These are phyloP conservation scores for Penicillium riverlandense DNA, from an alignment of 495 filamentous ascomycete genomes.

Conservation along the genomic window DNA sequence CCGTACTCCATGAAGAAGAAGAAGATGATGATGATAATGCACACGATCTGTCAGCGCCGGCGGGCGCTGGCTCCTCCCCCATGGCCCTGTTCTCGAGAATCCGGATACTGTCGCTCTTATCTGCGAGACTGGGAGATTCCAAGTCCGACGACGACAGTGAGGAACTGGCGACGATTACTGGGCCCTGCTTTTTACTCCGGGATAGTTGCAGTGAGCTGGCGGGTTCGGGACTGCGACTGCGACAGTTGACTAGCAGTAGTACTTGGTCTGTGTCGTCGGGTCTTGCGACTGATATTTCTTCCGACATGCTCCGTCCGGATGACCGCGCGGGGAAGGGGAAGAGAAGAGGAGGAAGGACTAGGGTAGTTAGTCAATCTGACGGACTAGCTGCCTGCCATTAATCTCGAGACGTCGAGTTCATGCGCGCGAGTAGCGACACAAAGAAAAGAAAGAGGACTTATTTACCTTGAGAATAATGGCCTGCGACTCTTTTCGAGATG, in stretches of 20 bases:
- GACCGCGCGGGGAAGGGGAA: constrained; percentile 1
- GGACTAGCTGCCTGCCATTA: too few relatives aligned
- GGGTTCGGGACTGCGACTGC: too few relatives aligned
- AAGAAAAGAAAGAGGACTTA: not conserved
- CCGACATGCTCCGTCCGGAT: constrained; percentile 16
- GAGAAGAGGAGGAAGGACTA: not conserved
- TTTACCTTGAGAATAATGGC: too few relatives aligned
- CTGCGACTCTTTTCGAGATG: too few relatives aligned
- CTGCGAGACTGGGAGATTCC: too few relatives aligned
- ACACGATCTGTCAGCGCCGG: constrained; percentile 1
- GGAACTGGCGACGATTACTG: too few relatives aligned
- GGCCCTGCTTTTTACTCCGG: too few relatives aligned
- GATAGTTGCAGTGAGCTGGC: too few relatives aligned
- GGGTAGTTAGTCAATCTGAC: too few relatives aligned
- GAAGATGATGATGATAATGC: constrained; percentile 14
- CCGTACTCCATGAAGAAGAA: constrained; percentile 7
- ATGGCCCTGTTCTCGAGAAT: not conserved
- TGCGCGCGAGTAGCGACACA: not conserved
- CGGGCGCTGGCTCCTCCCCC: not conserved
- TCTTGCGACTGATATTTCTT: not conserved
- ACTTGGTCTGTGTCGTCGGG: not conserved
- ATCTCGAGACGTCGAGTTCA: not conserved
- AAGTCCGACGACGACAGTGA: too few relatives aligned
- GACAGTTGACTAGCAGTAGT: too few relatives aligned
- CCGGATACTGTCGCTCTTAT: too few relatives aligned